Percentiles rank a stretch among this genome's conserved stretches.
These are phyloP conservation scores for Trichomonascus vanleenenianus DNA, from an alignment of 805 yeast species.

Conservation along the genomic window DNA sequence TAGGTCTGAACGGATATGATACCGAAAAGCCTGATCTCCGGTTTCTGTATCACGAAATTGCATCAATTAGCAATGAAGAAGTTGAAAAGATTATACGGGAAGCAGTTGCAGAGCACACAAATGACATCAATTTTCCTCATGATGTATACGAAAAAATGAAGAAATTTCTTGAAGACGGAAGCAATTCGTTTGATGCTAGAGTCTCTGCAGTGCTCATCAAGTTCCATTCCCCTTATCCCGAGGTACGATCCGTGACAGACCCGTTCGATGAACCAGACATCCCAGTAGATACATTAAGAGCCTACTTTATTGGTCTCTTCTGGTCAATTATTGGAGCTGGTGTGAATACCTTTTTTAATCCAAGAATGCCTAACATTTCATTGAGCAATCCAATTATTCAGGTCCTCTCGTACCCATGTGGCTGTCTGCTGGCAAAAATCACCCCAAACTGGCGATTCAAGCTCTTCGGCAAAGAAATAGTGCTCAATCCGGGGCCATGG, in stretches of 20 bases:
- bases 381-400: slow-evolving; percentile 39
- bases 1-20: no score
- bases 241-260: slow-evolving; percentile 47
- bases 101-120: slow-evolving; percentile 35
- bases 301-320: slow-evolving; percentile 28
- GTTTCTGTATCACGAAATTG: no score
- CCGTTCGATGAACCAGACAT: slow-evolving; percentile 41
- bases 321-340: slow-evolving; percentile 49
- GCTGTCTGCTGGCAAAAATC: slow-evolving; percentile 38
- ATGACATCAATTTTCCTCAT: slow-evolving; percentile 42
- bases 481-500: slow-evolving; percentile 55
- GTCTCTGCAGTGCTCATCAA: slow-evolving; percentile 35
- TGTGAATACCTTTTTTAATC: slow-evolving; percentile 49
- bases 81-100: slow-evolving; percentile 24
- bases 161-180: slow-evolving; percentile 12
- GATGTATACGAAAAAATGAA: slow-evolving; percentile 31
- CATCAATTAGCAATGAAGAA: slow-evolving; percentile 29
- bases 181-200: slow-evolving; percentile 25
- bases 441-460: slow-evolving; percentile 38
- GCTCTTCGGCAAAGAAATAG: slow-evolving; percentile 30
- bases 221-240: slow-evolving; percentile 47
- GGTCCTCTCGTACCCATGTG: slow-evolving; percentile 44
- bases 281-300: slow-evolving; percentile 44
- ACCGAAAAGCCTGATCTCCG: no score
- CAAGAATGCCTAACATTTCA: slow-evolving; percentile 45